These are phyloP conservation scores for Cunninghamia lanceolata DNA, from an alignment of 75 land plant genomes.

Conservation along the genomic window DNA sequence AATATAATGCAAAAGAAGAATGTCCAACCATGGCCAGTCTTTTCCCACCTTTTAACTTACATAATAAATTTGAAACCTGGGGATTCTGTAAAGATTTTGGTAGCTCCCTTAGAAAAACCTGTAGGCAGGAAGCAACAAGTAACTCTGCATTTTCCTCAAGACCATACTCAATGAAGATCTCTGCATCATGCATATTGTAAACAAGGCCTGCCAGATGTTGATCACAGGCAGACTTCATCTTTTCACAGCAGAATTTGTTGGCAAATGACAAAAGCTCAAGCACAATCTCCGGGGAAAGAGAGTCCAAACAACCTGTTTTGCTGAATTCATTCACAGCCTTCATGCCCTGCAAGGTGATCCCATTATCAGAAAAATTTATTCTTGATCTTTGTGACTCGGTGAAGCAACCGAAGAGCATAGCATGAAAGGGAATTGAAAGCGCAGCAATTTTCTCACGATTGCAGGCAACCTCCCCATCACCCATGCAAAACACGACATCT, in stretches of 20 bases:
- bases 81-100: constrained; percentile 59
- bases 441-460: constrained; percentile 52
- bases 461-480: constrained; percentile 59
- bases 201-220: constrained; percentile 53
- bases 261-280: constrained; percentile 80
- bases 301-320: constrained; percentile 53
- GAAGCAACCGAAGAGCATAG: constrained; percentile 85
- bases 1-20: constrained; percentile 72
- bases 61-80: constrained; percentile 45
- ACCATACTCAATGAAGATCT: constrained; percentile 71
- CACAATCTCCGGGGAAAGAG: constrained; percentile 35
- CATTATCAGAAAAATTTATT: constrained; percentile 68
- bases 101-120: constrained; percentile 73
- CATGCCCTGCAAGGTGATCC: constrained; percentile 66
- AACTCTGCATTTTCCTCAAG: constrained; percentile 77
- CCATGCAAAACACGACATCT: constrained; percentile 56
- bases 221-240: constrained; percentile 82
- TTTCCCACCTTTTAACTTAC: constrained; percentile 58
- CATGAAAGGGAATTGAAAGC: constrained; percentile 59
- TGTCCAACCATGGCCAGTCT: constrained; percentile 64
- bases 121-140: constrained; percentile 82
- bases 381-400: constrained; percentile 56
- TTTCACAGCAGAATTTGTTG: constrained; percentile 86
- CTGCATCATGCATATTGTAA: constrained; percentile 50
- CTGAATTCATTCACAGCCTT: constrained; percentile 66